Conservation (phyloP, 2,329 filamentous ascomycete genomes). For the Nigrograna mackinnonii region DNA sequence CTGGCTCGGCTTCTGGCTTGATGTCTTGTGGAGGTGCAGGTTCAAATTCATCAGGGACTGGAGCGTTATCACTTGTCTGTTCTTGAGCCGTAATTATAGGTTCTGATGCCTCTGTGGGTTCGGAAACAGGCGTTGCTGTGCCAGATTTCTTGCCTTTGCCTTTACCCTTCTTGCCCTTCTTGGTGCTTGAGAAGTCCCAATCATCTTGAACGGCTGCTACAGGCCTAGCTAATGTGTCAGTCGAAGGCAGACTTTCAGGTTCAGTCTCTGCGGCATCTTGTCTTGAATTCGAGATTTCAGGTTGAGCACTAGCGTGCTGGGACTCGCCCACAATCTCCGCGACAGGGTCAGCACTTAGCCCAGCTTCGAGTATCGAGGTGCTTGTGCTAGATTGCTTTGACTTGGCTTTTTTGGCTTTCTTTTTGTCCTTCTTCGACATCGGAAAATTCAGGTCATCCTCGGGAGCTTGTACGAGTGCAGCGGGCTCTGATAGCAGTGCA, state of each 20-base stretch:
- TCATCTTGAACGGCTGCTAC: too few relatives aligned
- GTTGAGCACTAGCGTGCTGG: too few relatives aligned
- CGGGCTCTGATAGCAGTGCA: too few relatives aligned
- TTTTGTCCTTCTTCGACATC: constrained; percentile 4
- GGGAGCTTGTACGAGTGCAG: too few relatives aligned
- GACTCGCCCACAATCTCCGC: background rate
- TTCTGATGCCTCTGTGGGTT: too few relatives aligned
- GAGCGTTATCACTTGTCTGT: background rate
- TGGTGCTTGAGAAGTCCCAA: too few relatives aligned
- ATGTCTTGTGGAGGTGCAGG: background rate
- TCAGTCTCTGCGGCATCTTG: too few relatives aligned
- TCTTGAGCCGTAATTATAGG: constrained; percentile 2
- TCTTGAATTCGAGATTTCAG: too few relatives aligned
- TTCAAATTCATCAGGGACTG: background rate
- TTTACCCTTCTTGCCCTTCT: constrained; percentile 16
- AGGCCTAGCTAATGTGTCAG: too few relatives aligned
- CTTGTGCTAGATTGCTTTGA: constrained; percentile 7
- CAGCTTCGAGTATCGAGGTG: constrained; percentile 4
- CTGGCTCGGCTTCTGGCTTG: too few relatives aligned
- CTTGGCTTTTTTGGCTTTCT: constrained; percentile 16
- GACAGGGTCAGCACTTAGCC: background rate
- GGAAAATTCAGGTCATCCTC: background rate
- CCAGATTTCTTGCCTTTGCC: constrained; percentile 8
- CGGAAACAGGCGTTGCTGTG: constrained; percentile 4
- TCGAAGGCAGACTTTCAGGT: too few relatives aligned